phyloP scores from a whole-genome alignment of 2,329 filamentous ascomycete genomes.

The Monosporascus cannonballus region DNA sequence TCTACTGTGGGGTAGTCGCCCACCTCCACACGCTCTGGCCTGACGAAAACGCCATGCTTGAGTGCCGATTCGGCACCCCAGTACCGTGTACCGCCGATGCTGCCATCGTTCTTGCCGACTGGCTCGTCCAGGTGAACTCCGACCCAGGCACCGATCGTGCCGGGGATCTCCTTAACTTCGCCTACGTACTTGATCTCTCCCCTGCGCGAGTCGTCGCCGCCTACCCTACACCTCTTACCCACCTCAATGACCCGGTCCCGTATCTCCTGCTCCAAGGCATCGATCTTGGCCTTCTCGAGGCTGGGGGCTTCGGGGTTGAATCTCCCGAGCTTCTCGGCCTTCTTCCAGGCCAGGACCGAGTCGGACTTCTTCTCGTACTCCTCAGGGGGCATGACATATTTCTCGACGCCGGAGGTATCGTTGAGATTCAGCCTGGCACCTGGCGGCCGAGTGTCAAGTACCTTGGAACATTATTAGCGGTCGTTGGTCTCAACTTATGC shows the following conservation, averaged over 20 bases:
- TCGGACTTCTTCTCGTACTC: slow-evolving; percentile 84
- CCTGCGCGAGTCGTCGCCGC: slow-evolving; percentile 61
- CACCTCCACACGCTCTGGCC: slow-evolving; percentile 70
- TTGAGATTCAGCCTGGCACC: slow-evolving; percentile 72
- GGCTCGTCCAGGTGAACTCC: slow-evolving; percentile 73
- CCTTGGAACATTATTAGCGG: slow-evolving; percentile 42
- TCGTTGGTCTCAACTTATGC: neutral
- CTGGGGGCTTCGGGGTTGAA: slow-evolving; percentile 82
- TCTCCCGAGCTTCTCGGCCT: slow-evolving; percentile 86
- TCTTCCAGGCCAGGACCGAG: slow-evolving; percentile 93
- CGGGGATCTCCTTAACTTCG: slow-evolving; percentile 67
- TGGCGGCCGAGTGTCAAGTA: slow-evolving; percentile 72
- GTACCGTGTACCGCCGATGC: slow-evolving; percentile 60
- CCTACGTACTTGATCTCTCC: slow-evolving; percentile 69
- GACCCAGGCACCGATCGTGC: slow-evolving; percentile 61
- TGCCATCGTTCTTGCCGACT: slow-evolving; percentile 77
- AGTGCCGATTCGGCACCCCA: slow-evolving; percentile 58
- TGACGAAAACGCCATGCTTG: slow-evolving; percentile 73
- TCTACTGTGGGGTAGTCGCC: slow-evolving; percentile 68
- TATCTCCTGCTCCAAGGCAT: slow-evolving; percentile 64
- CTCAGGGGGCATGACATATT: slow-evolving; percentile 80
- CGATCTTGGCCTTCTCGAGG: slow-evolving; percentile 66
- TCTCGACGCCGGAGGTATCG: slow-evolving; percentile 75
- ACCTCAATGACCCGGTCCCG: slow-evolving; percentile 59
- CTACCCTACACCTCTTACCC: slow-evolving; percentile 59